Evolutionary conservation across 2,329 filamentous ascomycete genomes (phyloP).

Genomic region (Aspergillus fructus): DNA sequence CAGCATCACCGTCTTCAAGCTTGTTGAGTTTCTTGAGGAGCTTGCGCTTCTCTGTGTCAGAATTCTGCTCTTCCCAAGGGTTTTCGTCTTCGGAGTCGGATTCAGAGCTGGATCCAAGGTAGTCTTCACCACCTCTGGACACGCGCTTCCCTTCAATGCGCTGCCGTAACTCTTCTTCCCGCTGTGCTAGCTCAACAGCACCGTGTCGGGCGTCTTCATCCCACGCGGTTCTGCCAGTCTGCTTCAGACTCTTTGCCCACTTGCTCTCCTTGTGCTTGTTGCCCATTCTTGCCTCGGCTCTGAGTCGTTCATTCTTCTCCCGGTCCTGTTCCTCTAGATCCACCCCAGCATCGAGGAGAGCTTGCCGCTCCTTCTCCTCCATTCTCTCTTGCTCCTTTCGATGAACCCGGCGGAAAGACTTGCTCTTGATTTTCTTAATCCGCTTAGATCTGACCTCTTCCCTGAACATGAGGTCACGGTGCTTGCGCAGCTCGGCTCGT

Average conservation of each 20-base stretch:
- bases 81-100: slow-evolving; percentile 64
- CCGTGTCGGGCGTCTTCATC: slow-evolving; percentile 80
- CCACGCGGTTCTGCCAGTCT: slow-evolving; percentile 78
- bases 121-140: slow-evolving; percentile 61
- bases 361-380: slow-evolving; percentile 57
- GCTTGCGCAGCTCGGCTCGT: slow-evolving; percentile 71
- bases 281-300: slow-evolving; percentile 82
- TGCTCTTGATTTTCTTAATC: slow-evolving; percentile 99
- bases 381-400: slow-evolving; percentile 70
- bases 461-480: slow-evolving; percentile 80
- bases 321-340: slow-evolving; percentile 64
- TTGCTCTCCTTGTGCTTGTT: slow-evolving; percentile 84
- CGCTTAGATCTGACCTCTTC: slow-evolving; percentile 86
- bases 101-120: slow-evolving; percentile 45
- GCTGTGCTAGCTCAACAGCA: slow-evolving; percentile 75
- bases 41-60: slow-evolving; percentile 37
- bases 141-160: slow-evolving; percentile 73
- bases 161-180: slow-evolving; percentile 77
- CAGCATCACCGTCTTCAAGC: slow-evolving; percentile 50
- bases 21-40: slow-evolving; percentile 44
- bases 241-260: slow-evolving; percentile 83
- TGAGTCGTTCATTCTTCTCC: slow-evolving; percentile 67
- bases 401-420: slow-evolving; percentile 88
- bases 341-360: slow-evolving; percentile 58
- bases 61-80: slow-evolving; percentile 58